Base-by-base conservation (phyloP, 768 basidiomycete genomes). In the Lactifluus subvellereus region DNA sequence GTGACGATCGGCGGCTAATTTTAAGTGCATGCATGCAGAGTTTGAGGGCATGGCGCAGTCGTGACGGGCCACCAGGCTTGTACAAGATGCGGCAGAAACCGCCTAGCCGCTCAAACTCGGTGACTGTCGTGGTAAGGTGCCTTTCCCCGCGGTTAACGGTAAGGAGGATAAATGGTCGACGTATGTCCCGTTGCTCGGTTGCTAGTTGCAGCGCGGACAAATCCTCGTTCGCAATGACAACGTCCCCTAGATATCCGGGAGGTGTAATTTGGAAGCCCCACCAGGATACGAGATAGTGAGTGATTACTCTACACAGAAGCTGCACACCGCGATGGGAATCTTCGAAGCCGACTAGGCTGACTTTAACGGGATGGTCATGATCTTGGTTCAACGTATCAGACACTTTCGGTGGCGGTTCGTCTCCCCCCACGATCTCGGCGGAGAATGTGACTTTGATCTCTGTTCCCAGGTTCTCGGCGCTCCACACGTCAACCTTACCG, bases 401-500 rank as follows among this genome's bases (percentile, higher is more conserved):
- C 38, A 70, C 67, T 49, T 62, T 60, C 22, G 18, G 60, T 49
- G 63, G 49, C 8, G 53, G 45, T 14, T 70, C 71, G 16, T 72
- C 73, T 35, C 84, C 79, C 30, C 84, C 78, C 8, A 77, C 69
- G 13, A 79, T 71, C 64, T 94, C 88, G 35, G 90, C 91, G 35
- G 82, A 81, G 72, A 97, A 91, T 2, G 82, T 83, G 48, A 96
- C 84, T 68, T 89, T 90, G 73, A 97, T 94, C 72, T 95, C 93
- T 2, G 95, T 97, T 32, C 95, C 95, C 42, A 84, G 78, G 18
- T 85, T 90, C 75, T 95, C 94, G 66, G 90, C 87, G 64, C 92
- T 95, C 86, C 87, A 88, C 10, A 98, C 94, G 69, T 97, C 95
- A 43, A 97, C 89, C 69, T 93, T 93, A 51, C 95, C 95, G 32